phyloP scores from a whole-genome alignment of 1,284 basidiomycete species.

The Wallemia hederae region DNA sequence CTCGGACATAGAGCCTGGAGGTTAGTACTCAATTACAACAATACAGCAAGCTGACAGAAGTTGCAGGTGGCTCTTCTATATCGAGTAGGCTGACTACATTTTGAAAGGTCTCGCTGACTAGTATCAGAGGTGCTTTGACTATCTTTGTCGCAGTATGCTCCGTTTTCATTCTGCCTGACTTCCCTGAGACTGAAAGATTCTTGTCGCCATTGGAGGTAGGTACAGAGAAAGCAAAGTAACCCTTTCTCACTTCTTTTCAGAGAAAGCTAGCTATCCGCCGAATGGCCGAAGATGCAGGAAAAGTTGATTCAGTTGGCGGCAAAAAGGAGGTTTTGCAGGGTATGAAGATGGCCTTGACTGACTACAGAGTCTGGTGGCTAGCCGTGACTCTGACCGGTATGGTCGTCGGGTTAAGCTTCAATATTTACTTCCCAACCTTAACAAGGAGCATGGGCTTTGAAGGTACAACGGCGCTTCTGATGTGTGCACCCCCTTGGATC shows the following conservation, averaged over 20 bases:
- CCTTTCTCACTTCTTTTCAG: not conserved
- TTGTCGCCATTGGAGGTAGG: not conserved
- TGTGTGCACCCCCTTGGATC: constrained; percentile 10
- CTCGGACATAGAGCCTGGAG: not conserved
- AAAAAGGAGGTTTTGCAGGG: not conserved
- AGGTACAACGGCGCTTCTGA: constrained; percentile 10
- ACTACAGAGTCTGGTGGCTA: constrained; percentile 7
- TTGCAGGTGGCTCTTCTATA: not conserved
- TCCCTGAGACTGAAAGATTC: not conserved
- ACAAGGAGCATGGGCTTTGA: constrained; percentile 14
- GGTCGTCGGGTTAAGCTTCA: constrained; percentile 13
- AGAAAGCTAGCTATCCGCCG: not conserved
- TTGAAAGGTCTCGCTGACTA: too few relatives aligned
- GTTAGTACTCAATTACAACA: too few relatives aligned
- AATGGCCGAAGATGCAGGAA: not conserved
- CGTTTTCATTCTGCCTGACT: not conserved
- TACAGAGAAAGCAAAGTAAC: not conserved
- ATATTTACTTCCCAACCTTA: constrained; percentile 20
- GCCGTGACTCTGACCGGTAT: constrained; percentile 7
- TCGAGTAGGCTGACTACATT: not conserved
- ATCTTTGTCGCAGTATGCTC: not conserved
- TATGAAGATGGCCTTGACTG: not conserved
- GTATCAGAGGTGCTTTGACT: not conserved
- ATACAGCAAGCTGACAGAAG: too few relatives aligned
- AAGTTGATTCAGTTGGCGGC: not conserved